Percentiles rank a stretch among this genome's conserved stretches.
Conservation (phyloP, 2,329 filamentous ascomycete species). For the Delphinella strobiligena region DNA sequence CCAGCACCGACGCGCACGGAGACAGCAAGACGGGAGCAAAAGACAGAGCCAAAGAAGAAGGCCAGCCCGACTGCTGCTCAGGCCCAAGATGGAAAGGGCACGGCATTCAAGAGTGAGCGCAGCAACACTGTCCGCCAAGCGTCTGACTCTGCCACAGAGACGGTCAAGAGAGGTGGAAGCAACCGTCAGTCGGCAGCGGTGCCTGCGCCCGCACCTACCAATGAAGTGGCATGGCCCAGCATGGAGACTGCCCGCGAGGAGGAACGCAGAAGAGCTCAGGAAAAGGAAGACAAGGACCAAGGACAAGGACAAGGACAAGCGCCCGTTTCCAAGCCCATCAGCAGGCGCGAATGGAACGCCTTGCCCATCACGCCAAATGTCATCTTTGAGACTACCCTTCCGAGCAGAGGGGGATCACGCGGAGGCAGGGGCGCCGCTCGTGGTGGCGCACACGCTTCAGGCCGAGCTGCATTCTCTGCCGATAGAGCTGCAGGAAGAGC, state of each 20-base stretch:
- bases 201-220: slow-evolving; percentile 49
- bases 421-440: slow-evolving; percentile 42
- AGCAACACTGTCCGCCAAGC: slow-evolving; percentile 9
- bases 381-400: slow-evolving; percentile 73
- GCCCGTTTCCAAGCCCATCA: slow-evolving; percentile 40
- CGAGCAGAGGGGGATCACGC: slow-evolving; percentile 20
- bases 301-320: slow-evolving; percentile 46
- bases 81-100: slow-evolving; percentile 12
- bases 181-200: slow-evolving; percentile 4
- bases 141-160: too few relatives aligned
- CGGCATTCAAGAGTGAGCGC: slow-evolving; percentile 8
- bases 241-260: slow-evolving; percentile 69
- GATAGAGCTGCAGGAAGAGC: slow-evolving; percentile 19
- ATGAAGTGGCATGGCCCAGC: slow-evolving; percentile 79
- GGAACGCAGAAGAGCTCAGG: slow-evolving; percentile 58
- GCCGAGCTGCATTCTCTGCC: slow-evolving; percentile 28
- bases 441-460: slow-evolving; percentile 38
- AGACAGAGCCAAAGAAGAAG: slow-evolving; percentile 8
- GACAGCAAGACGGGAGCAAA: slow-evolving; percentile 33
- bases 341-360: slow-evolving; percentile 76
- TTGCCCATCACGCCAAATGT: slow-evolving; percentile 75
- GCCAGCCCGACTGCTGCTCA: slow-evolving; percentile 10
- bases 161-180: neutral
- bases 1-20: slow-evolving; percentile 5
- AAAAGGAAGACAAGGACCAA: slow-evolving; percentile 58